Conservation (phyloP, 2,329 filamentous ascomycete species). For the Phialophora expanda region DNA sequence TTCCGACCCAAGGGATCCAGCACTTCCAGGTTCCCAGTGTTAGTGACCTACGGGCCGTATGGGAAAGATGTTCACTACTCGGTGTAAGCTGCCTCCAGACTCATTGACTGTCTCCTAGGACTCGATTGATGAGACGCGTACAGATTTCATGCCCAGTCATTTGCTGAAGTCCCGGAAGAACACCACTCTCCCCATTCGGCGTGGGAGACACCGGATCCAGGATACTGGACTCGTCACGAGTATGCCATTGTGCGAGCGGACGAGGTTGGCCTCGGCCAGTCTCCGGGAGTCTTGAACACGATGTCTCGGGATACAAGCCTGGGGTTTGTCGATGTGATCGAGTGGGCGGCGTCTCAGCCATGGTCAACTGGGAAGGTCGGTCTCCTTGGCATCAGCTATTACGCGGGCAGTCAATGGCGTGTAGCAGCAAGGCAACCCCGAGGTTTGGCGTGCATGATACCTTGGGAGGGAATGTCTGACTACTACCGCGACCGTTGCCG, state of each 20-base stretch:
- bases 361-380: slow-evolving; percentile 60
- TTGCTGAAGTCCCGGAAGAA: slow-evolving; percentile 55
- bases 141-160: slow-evolving; percentile 58
- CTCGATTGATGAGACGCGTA: neutral
- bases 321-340: slow-evolving; percentile 58
- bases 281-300: slow-evolving; percentile 58
- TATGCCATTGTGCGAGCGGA: slow-evolving; percentile 64
- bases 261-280: slow-evolving; percentile 59
- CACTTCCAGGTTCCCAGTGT: slow-evolving; percentile 61
- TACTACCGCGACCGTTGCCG: slow-evolving; percentile 64
- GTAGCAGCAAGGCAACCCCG: slow-evolving; percentile 60
- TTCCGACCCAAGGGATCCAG: slow-evolving; percentile 53
- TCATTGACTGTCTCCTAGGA: neutral
- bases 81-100: slow-evolving; percentile 6
- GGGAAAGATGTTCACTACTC: slow-evolving; percentile 72
- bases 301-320: slow-evolving; percentile 61
- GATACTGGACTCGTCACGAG: slow-evolving; percentile 61
- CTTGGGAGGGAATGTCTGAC: slow-evolving; percentile 63
- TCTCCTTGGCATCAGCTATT: slow-evolving; percentile 59
- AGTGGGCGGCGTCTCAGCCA: slow-evolving; percentile 58
- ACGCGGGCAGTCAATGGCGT: slow-evolving; percentile 61
- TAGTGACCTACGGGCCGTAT: slow-evolving; percentile 75
- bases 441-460: slow-evolving; percentile 58
- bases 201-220: slow-evolving; percentile 66
- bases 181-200: slow-evolving; percentile 61